A percentile compares a stretch with the other conserved stretches of the same genome.
phyloP scores from a whole-genome alignment of 2,329 filamentous ascomycete genomes.

The Tothia fuscella region DNA sequence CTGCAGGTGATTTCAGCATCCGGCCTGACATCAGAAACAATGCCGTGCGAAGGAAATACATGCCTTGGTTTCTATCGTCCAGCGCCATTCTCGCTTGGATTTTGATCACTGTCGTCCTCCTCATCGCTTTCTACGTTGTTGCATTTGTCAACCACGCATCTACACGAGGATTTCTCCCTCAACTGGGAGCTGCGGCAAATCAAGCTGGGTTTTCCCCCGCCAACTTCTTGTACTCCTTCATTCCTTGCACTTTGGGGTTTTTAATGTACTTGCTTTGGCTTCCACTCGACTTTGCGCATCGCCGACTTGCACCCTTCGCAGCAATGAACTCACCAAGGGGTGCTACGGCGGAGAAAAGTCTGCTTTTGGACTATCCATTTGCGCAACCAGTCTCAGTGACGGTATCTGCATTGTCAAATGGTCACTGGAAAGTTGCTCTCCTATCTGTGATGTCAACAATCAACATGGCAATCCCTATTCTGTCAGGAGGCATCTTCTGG shows the following conservation, averaged over 20 bases:
- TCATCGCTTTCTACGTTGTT: conserved; percentile 51
- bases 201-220: conserved; percentile 61
- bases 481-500: conserved; percentile 62
- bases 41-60: conserved; percentile 50
- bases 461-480: conserved; percentile 51
- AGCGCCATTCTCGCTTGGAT: conserved; percentile 54
- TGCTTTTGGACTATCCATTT: conserved; percentile 60
- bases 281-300: conserved; percentile 52
- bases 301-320: conserved; percentile 58
- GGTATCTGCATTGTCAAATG: conserved; percentile 44
- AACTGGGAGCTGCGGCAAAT: conserved; percentile 49
- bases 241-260: conserved; percentile 57
- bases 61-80: conserved; percentile 66
- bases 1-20: conserved; percentile 32
- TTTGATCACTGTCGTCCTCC: conserved; percentile 26
- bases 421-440: conserved; percentile 54
- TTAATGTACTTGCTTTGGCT: conserved; percentile 56
- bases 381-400: conserved; percentile 51
- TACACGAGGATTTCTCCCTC: conserved; percentile 58
- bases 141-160: conserved; percentile 64
- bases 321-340: conserved; percentile 48
- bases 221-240: conserved; percentile 75
- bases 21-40: conserved; percentile 40
- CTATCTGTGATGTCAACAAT: conserved; percentile 48
- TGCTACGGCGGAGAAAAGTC: conserved; percentile 47